Percentiles rank a stretch among this genome's conserved stretches.
Conservation (phyloP, 768 basidiomycete genomes). For the Lactarius akahatsu region DNA sequence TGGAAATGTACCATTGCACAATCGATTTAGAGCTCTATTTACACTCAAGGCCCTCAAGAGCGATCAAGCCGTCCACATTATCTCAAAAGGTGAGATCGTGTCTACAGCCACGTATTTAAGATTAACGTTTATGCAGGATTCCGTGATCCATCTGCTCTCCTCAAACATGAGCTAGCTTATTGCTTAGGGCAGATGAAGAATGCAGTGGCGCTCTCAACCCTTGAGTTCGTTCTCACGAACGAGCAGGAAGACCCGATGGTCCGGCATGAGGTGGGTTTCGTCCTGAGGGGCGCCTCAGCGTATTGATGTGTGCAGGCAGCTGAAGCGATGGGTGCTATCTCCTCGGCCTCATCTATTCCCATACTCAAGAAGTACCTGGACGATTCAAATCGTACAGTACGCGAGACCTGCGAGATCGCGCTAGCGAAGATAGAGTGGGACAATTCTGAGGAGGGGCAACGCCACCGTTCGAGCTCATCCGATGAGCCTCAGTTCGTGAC, state of each 20-base stretch:
- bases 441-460: conserved; percentile 67
- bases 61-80: conserved; percentile 79
- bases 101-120: background rate
- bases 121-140: conserved; percentile 56
- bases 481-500: conserved; percentile 42
- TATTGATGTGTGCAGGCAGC: conserved; percentile 61
- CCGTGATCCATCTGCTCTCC: conserved; percentile 78
- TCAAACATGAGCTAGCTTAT: conserved; percentile 98
- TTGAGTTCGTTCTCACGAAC: conserved; percentile 75
- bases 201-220: conserved; percentile 67
- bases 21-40: conserved; percentile 88
- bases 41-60: conserved; percentile 81
- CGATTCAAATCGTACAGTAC: conserved; percentile 71
- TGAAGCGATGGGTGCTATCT: conserved; percentile 98
- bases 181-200: conserved; percentile 91
- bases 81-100: conserved; percentile 66
- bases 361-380: conserved; percentile 67
- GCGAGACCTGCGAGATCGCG: conserved; percentile 98
- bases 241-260: conserved; percentile 89
- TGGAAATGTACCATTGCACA: conserved; percentile 74
- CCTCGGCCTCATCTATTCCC: conserved; percentile 59
- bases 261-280: conserved; percentile 74
- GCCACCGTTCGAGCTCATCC: conserved; percentile 41
- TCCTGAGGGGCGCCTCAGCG: conserved; percentile 25
- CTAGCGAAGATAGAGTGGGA: conserved; percentile 95